Base-by-base conservation (phyloP, 1,139 yeast genomes). In the Sugiyamaella novakii region DNA sequence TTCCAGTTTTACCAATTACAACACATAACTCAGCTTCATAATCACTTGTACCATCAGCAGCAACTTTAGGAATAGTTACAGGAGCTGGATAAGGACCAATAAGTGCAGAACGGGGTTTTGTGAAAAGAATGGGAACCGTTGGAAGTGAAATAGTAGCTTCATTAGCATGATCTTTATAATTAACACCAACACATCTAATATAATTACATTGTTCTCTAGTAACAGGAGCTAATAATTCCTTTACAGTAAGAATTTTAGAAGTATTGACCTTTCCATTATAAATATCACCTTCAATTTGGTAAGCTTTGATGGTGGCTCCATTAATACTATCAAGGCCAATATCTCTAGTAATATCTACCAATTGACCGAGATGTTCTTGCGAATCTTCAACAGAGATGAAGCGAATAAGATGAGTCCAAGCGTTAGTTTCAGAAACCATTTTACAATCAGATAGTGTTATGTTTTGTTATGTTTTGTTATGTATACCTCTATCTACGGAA, bases 1-100 rank as follows among this genome's bases (percentile, higher is more conserved):
- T 68, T 27, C 77, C 76, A 7, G 65, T 55, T 58, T 72, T 75
- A 11, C 82, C 82, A 51, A 78, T 77, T 2, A 78, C 76, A 21
- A 75, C 72, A 10, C 75, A 78, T 34, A 78, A 70, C 57, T 78
- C 83, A 34, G 76, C 76, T 56, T 78, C 83, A 56, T 77, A 78
- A 57, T 78, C 82, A 19, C 22, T 27, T 28, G 17, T 15, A 14
- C 29, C 29, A 14, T 47, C 50, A 38, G 43, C 42, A 12, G 48
- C 47, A 41, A 47, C 42, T 21, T 42, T 48, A 2, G 52, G 51
- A 27, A 47, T 35, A 2, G 45, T 49, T 12, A 46, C 41, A 3
- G 37, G 29, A 17, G 45, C 50, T 8, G 43, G 43, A 45, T 30
- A 36, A 24, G 45, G 49, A n/a, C 49, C 50, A 11, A 47, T 43